Evolutionary conservation across 2,329 filamentous ascomycete species (phyloP).

Genomic region (Alternaria triticina): DNA sequence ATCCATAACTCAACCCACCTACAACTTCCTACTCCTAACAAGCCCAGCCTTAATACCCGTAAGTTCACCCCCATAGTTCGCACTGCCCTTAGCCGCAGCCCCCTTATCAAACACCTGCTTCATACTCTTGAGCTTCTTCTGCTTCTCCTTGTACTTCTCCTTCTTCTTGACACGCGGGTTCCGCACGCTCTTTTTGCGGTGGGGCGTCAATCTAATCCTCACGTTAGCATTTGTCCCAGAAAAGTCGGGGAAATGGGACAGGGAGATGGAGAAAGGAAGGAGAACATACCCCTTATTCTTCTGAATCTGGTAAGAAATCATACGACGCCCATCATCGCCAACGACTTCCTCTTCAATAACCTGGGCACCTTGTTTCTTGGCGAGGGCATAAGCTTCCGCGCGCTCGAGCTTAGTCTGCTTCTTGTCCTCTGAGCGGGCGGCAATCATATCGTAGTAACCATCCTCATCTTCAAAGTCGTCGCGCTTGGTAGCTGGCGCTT

Average conservation of each 20-base stretch:
- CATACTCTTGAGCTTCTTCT: slow-evolving; percentile 93
- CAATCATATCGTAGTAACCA: slow-evolving; percentile 90
- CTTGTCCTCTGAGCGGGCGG: slow-evolving; percentile 66
- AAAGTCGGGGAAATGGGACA: too few species aligned
- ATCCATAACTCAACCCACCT: too few species aligned
- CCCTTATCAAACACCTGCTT: slow-evolving; percentile 75
- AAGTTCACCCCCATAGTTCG: slow-evolving; percentile 80
- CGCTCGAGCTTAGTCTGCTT: slow-evolving; percentile 78
- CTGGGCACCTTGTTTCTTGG: slow-evolving; percentile 63
- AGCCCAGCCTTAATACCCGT: slow-evolving; percentile 95
- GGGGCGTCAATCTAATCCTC: slow-evolving; percentile 67
- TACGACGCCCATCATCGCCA: slow-evolving; percentile 84
- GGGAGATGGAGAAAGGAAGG: too few species aligned
- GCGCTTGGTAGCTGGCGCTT: slow-evolving; percentile 47
- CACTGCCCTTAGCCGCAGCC: slow-evolving; percentile 73
- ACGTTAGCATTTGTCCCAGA: background rate
- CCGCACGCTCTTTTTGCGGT: slow-evolving; percentile 89
- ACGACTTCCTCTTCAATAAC: slow-evolving; percentile 73
- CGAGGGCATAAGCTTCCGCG: slow-evolving; percentile 62
- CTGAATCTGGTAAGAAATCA: slow-evolving; percentile 90
- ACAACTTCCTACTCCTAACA: slow-evolving; percentile 93
- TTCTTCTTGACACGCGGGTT: slow-evolving; percentile 99
- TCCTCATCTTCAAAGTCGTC: slow-evolving; percentile 61
- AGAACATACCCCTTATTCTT: slow-evolving; percentile 82
- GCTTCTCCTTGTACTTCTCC: slow-evolving; percentile 93